Conservation (phyloP, 805 yeast genomes). For the Brettanomyces naardenensis region DNA sequence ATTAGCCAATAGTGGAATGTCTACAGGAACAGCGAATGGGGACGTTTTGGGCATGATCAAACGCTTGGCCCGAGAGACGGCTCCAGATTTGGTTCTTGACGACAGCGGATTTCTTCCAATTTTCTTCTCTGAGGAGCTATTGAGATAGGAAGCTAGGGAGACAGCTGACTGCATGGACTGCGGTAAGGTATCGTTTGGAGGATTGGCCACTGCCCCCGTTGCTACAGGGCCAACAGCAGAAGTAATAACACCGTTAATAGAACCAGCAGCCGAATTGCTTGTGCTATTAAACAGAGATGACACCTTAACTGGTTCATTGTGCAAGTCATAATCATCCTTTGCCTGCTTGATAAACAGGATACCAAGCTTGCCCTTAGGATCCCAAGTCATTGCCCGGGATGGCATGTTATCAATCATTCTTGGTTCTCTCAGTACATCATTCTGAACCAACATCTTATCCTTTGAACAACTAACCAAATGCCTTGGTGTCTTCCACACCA, state of each 20-base stretch:
- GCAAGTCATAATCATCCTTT: slow-evolving; percentile 12
- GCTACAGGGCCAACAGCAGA: background rate
- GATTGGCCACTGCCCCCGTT: background rate
- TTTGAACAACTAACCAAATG: slow-evolving; percentile 41
- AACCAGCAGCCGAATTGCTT: background rate
- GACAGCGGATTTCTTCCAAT: background rate
- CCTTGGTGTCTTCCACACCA: slow-evolving; percentile 43
- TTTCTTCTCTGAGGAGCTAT: background rate
- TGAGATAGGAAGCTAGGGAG: slow-evolving; percentile 3
- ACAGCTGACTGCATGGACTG: slow-evolving; percentile 2
- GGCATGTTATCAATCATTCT: slow-evolving; percentile 43
- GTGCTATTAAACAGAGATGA: background rate
- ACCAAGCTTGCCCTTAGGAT: slow-evolving; percentile 34
- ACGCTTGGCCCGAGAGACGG: background rate
- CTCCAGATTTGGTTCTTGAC: background rate
- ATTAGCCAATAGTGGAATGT: slow-evolving; percentile 34
- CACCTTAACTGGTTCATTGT: slow-evolving; percentile 1
- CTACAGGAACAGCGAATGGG: slow-evolving; percentile 33
- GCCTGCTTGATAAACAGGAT: slow-evolving; percentile 47
- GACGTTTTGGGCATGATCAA: slow-evolving; percentile 5
- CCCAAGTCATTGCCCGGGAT: slow-evolving; percentile 51
- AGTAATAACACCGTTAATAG: background rate
- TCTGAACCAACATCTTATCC: slow-evolving; percentile 40
- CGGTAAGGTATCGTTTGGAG: background rate
- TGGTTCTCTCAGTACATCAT: slow-evolving; percentile 37